Evolutionary conservation across 441 rosid species (phyloP), one percentile per base, ranked within the genome.

Genomic region (Arabidopsis hybrid): DNA sequence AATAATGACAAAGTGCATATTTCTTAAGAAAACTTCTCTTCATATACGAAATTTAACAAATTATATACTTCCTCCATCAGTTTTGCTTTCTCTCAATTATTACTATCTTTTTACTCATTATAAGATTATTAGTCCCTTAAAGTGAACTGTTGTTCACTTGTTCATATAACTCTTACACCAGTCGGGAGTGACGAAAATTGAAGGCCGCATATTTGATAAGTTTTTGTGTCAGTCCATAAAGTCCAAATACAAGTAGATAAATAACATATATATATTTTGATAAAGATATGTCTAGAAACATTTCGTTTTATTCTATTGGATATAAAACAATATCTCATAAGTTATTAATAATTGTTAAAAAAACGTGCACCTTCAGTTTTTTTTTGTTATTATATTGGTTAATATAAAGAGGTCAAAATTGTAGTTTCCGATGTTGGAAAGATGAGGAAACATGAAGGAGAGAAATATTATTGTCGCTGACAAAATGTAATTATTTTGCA

Each of bases 351-450:
- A 45, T 17, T 70, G 61, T 47, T 17, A 57, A 58, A 46, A 61
- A 57, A 46, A 35, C 45, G 34, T 47, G 35, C 39, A 47, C 71
- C 60, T 63, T 55, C 10, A 62, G 43, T 36, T 69, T 62, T 45
- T 2, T 40, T 6, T 49, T 42, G 16, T 46, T 56, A 36, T 46
- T 39, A 63, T 69, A 63, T 58, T 49, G 21, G 21, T 31, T 64
- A 13, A 40, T 39, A 39, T 39, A 51, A 70, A 70, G 47, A 63
- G 32, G 72, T 70, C 80, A 58, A 76, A 75, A 64, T 76, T 60
- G 60, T 71, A 64, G 40, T 76, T 75, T 64, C 75, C 80, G 58
- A 76, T 70, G 80, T 21, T 56, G 31, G 21, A 55, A 69, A 53
- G 61, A 70, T 40, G 67, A 70, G 71, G 40, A 76, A 70, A 64